Evolutionary conservation across 768 basidiomycete genomes (phyloP).

Genomic region (Ramaria sp.): DNA sequence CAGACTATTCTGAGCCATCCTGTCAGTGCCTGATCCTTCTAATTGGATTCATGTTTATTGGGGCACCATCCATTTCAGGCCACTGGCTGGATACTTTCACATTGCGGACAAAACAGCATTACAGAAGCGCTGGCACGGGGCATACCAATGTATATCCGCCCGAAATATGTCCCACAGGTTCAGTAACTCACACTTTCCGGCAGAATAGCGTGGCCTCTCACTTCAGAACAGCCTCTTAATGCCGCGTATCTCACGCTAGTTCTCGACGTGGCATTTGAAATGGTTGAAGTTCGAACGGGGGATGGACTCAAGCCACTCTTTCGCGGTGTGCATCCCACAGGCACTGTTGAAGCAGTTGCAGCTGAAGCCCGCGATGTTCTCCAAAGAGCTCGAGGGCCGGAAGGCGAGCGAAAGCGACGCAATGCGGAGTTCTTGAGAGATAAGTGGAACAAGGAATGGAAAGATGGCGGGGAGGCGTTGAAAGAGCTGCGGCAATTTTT

Average conservation of each 20-base stretch:
- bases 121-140: conserved; percentile 16
- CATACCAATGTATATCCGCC: conserved; percentile 14
- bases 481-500: not conserved
- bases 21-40: too few species aligned
- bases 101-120: conserved; percentile 18
- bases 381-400: conserved; percentile 11
- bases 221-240: conserved; percentile 16
- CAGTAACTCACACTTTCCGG: too few species aligned
- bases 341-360: conserved; percentile 13
- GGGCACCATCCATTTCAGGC: too few species aligned
- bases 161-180: too few species aligned
- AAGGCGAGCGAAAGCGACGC: conserved; percentile 13
- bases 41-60: too few species aligned
- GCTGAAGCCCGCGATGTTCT: conserved; percentile 11
- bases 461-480: conserved; percentile 9
- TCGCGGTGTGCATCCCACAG: conserved; percentile 12
- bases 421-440: conserved; percentile 12
- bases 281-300: conserved; percentile 14
- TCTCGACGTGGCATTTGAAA: conserved; percentile 11
- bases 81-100: conserved; percentile 19
- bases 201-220: conserved; percentile 20
- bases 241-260: conserved; percentile 13
- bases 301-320: conserved; percentile 10
- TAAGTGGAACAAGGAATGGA: not conserved
- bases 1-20: conserved; percentile 17